Evolutionary conservation across 352 stramenopile genomes (phyloP), one percentile per base, ranked within the genome.

Genomic region (Phytopythium chamaehyphon): DNA sequence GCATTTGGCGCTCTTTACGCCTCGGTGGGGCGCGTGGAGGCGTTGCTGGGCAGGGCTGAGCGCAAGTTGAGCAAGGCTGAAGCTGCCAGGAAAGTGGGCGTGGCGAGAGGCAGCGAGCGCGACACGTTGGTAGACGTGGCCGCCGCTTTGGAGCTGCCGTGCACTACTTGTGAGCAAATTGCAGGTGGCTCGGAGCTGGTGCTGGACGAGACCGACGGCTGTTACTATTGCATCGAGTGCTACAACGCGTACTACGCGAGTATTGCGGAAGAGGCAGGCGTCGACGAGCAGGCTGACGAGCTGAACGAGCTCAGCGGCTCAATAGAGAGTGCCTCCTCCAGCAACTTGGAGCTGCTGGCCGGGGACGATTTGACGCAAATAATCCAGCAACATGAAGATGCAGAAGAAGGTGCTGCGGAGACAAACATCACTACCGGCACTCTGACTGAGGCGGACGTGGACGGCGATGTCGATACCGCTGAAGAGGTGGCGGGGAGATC

Each of bases 161-260:
- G 82, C 26, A 69, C 75, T n/a, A 90, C 82, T 7, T 93, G 82
- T 40, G 55, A 54, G 49, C 31, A 49, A 33, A 9, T 33, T 15
- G 45, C 46, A 36, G 1, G 48, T 9, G 40, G n/a, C 22, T 35
- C 49, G 31, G 19, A 74, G 5, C 26, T 88, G 24, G 52, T 88
- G 26, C 40, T 86, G 24, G 83, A 93, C 26, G 62, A 78, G 31
- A 72, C 68, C 19, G 79, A 93, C 45, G 78, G 72, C 5, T 82
- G 79, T 21, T 54, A 51, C n/a, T 93, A 93, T 54, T 93, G 83
- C 50, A 61, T 68, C 16, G 36, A 38, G 24, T 91, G 83, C 51
- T 93, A 76, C 40, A 71, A 90, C 15, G 73, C 61, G 35, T 93
- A 82, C 50, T 90, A 93, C 53, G 67, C 62, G 40, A 55, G 57